Conservation (phyloP, 805 yeast species). For the Myxozyma mucilagina region DNA sequence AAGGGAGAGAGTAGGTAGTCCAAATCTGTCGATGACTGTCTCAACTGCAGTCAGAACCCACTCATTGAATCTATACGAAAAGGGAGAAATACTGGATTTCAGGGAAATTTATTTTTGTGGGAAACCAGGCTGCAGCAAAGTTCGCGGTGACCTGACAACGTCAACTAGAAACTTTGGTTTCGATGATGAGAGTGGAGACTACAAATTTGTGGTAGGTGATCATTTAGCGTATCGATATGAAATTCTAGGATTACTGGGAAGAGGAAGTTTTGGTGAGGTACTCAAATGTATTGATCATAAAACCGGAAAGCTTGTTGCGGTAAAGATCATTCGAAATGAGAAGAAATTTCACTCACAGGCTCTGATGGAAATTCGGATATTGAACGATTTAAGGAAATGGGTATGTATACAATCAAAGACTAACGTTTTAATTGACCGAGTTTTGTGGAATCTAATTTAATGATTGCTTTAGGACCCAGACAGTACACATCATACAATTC, state of each 20-base stretch:
- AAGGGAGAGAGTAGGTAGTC: not conserved
- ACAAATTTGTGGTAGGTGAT: constrained; percentile 56
- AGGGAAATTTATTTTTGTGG: constrained; percentile 56
- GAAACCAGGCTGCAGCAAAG: constrained; percentile 30
- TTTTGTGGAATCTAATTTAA: not conserved
- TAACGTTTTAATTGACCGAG: not conserved
- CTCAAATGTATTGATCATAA: constrained; percentile 69
- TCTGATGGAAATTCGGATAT: constrained; percentile 68
- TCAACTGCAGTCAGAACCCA: constrained; percentile 11
- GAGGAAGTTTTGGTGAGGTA: constrained; percentile 83
- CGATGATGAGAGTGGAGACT: constrained; percentile 69
- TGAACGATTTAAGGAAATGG: constrained; percentile 50
- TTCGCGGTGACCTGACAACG: constrained; percentile 33
- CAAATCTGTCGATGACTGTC: constrained; percentile 7
- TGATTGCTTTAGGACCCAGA: constrained; percentile 33
- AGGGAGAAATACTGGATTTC: constrained; percentile 58
- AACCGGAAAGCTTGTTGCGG: constrained; percentile 57
- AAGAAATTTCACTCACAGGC: constrained; percentile 76
- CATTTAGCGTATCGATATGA: constrained; percentile 77
- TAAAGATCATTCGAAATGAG: constrained; percentile 74
- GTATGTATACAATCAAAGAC: not conserved
- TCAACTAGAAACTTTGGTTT: constrained; percentile 58
- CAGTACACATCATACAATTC: constrained; percentile 47
- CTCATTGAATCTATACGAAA: constrained; percentile 54
- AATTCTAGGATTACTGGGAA: constrained; percentile 60